phyloP scores from a whole-genome alignment of 257 asterid genomes.

The Nyctanthes arbortristis region DNA sequence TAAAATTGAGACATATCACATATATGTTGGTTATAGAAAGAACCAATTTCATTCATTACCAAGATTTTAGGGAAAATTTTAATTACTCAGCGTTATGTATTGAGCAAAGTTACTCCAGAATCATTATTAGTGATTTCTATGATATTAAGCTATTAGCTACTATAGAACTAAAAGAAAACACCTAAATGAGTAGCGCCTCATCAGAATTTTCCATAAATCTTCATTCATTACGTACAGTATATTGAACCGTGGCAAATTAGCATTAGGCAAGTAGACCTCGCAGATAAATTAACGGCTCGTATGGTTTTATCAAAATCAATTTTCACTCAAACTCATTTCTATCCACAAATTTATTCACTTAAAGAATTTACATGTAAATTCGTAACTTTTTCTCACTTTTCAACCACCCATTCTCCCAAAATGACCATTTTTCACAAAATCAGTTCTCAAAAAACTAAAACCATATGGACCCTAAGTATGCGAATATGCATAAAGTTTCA shows the following conservation, averaged over 20 bases:
- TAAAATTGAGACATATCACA: too few relatives aligned
- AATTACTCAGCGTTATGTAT: not conserved
- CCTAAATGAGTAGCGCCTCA: not conserved
- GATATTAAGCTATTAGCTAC: not conserved
- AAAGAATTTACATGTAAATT: too few relatives aligned
- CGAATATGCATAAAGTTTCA: not conserved
- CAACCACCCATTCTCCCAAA: too few relatives aligned
- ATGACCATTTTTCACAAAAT: too few relatives aligned
- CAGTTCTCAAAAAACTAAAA: too few relatives aligned
- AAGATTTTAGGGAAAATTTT: not conserved
- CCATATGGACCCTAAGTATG: too few relatives aligned
- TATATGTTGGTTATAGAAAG: not conserved
- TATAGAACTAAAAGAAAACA: conserved; percentile 5
- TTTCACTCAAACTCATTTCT: too few relatives aligned
- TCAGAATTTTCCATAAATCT: not conserved
- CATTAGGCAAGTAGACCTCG: conserved; percentile 1
- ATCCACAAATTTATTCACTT: too few relatives aligned
- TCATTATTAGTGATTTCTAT: not conserved
- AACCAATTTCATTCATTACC: not conserved
- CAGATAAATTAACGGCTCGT: not conserved
- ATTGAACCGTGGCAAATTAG: conserved; percentile 12
- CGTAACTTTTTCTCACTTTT: too few relatives aligned
- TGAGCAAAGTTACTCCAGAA: not conserved
- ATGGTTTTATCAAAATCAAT: too few relatives aligned
- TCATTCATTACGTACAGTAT: not conserved